Conservation (phyloP, 306 rosid genomes). For the Vicia sativa region DNA sequence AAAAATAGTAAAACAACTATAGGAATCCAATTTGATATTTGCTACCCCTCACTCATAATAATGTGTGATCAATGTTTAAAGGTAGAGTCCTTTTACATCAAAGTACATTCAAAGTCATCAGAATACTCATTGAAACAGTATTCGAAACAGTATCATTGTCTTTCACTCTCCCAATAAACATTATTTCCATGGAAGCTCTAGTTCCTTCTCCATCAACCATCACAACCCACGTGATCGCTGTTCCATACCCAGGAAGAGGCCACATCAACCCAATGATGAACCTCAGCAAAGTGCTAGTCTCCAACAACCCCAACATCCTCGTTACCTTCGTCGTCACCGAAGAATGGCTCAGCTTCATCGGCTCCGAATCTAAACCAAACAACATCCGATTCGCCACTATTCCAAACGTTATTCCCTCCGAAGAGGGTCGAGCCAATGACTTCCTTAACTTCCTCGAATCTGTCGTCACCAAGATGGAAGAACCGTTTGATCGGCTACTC, state of each 20-base stretch:
- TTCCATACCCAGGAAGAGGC: slow-evolving; percentile 60
- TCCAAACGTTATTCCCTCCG: slow-evolving; percentile 65
- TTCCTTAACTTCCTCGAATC: slow-evolving; percentile 39
- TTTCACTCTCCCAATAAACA: neutral
- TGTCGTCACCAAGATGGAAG: slow-evolving; percentile 57
- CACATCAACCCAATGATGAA: slow-evolving; percentile 65
- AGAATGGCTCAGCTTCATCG: slow-evolving; percentile 58
- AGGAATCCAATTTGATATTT: no score
- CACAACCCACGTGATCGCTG: slow-evolving; percentile 44
- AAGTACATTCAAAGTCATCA: no score
- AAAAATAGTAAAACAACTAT: no score
- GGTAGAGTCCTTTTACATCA: no score
- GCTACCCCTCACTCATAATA: no score
- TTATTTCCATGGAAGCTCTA: neutral
- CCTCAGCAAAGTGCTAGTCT: slow-evolving; percentile 44
- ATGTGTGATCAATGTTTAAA: no score
- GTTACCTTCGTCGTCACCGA: slow-evolving; percentile 61
- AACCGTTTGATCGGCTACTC: slow-evolving; percentile 51
- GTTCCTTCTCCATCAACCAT: slow-evolving; percentile 26
- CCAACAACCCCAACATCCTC: slow-evolving; percentile 36
- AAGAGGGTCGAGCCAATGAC: slow-evolving; percentile 45
- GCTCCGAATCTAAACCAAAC: slow-evolving; percentile 45
- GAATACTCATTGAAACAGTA: no score
- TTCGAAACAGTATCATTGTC: neutral
- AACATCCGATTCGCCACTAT: slow-evolving; percentile 49